Evolutionary conservation across 2,329 filamentous ascomycete genomes (phyloP), one percentile per base, ranked within the genome.

Genomic region (Aspergillus calidoustus): DNA sequence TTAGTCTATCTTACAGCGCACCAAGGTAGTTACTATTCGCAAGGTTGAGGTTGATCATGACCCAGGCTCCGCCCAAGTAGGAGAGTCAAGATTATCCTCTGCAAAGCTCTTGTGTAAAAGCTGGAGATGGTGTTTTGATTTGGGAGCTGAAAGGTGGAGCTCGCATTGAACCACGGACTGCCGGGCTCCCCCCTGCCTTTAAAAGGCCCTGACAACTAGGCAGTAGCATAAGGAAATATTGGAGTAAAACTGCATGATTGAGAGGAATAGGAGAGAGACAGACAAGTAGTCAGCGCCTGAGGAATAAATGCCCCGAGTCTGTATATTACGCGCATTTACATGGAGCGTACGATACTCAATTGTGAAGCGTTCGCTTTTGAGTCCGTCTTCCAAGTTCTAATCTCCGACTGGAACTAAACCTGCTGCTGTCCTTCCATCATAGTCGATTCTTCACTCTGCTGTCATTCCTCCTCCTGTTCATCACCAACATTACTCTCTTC

Each of bases 91-190:
- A 50, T 25, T 50, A 46, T 11, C 15, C 34, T 5, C 15, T 41
- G 11, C 15, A 13, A 41, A 15, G 11, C 34, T 41, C 11, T 15
- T 41, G 34, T 41, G 34, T 41, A 5, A 41, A 41, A 41, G 34
- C 34, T 41, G 34, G 19, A 48, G 19, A 47, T 52, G 7, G 7
- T 38, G 34, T 23, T 48, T 44, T 34, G 22, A 59, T 54, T 47
- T n/a, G 17, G 17, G 49, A 59, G 51, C 55, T 59, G 47, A 62
- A 52, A 23, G 41, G 61, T 63, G 61, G 61, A 63, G 57, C 44
- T 57, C 31, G 44, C 41, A 43, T 47, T 57, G 9, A 50, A 47
- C 55, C 55, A 59, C 30, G 49, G 54, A 44, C 44, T 43, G 23
- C 23, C 50, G 34, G 9, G 48, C 31, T 48, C 46, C 51, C 48